These are phyloP conservation scores for Globisporangium nagaii DNA, from an alignment of 352 stramenopile species.

Conservation along the genomic window DNA sequence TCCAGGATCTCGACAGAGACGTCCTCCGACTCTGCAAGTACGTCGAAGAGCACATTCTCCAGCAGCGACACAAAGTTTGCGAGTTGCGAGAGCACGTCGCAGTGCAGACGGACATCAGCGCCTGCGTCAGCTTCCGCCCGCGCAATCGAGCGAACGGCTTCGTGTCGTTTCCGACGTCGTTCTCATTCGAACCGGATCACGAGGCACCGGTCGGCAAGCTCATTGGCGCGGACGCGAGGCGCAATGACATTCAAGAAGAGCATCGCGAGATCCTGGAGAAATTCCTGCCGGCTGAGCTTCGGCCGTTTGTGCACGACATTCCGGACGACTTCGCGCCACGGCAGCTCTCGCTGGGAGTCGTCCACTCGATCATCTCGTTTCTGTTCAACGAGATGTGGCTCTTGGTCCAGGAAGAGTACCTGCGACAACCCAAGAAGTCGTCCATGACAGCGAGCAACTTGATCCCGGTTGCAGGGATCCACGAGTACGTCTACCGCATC, in stretches of 20 bases:
- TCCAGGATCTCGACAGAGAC: conserved; percentile 38
- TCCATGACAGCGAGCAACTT: conserved; percentile 2
- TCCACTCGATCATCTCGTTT: conserved; percentile 41
- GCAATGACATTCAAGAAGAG: conserved; percentile 5
- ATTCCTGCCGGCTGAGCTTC: conserved; percentile 28
- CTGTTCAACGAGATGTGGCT: conserved; percentile 42
- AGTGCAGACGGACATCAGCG: conserved; percentile 31
- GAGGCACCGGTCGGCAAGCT: not conserved
- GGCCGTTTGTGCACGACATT: conserved; percentile 19
- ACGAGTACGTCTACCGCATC: conserved; percentile 46
- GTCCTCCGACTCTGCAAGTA: conserved; percentile 24
- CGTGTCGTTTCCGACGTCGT: conserved; percentile 2
- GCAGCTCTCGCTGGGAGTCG: conserved; percentile 27
- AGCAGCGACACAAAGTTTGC: not conserved
- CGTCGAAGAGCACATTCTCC: conserved; percentile 29
- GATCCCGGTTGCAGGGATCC: conserved; percentile 22
- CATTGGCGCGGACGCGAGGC: not conserved
- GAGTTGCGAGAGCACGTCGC: not conserved
- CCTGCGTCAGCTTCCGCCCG: conserved; percentile 14
- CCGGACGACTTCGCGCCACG: conserved; percentile 29
- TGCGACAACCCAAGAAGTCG: conserved; percentile 15
- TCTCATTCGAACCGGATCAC: conserved; percentile 7
- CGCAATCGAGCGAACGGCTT: conserved; percentile 15
- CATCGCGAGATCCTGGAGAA: conserved; percentile 25
- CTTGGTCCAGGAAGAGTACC: conserved; percentile 31